phyloP scores from a whole-genome alignment of 1,139 yeast species.

The Suhomyces wounanorum region DNA sequence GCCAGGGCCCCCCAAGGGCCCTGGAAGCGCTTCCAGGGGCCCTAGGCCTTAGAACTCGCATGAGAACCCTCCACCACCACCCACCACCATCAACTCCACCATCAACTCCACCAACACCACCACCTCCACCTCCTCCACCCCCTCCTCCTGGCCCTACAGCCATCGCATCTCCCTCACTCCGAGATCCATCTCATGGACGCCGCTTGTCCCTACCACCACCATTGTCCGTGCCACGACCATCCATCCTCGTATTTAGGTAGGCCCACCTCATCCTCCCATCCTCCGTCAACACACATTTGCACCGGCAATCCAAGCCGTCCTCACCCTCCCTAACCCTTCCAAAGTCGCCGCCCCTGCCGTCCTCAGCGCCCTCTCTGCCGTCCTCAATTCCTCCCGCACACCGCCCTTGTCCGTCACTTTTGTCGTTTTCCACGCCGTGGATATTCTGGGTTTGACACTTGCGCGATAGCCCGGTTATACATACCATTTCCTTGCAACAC shows the following conservation, averaged over 20 bases:
- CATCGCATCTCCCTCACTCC: not conserved
- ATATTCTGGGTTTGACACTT: conserved; percentile 9
- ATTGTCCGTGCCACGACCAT: conserved; percentile 4
- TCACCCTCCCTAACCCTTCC: not conserved
- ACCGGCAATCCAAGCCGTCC: not conserved
- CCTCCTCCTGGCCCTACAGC: not conserved
- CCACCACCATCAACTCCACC: too few species aligned
- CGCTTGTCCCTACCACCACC: not conserved
- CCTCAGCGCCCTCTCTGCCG: not conserved
- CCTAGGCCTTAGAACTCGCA: not conserved
- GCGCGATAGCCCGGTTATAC: conserved; percentile 15
- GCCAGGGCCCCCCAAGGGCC: too few species aligned
- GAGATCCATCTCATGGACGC: not conserved
- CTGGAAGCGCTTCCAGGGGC: not conserved
- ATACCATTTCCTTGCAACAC: conserved; percentile 12
- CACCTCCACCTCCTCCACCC: too few species aligned
- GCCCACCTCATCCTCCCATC: not conserved
- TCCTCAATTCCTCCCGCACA: not conserved
- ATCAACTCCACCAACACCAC: too few species aligned
- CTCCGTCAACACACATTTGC: not conserved
- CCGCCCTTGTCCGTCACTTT: conserved; percentile 3
- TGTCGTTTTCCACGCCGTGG: conserved; percentile 3
- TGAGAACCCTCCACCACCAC: not conserved
- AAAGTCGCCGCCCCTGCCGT: not conserved
- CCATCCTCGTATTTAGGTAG: conserved; percentile 1